phyloP scores from a whole-genome alignment of 164 flowering plant genomes.

The Macadamia tetraphylla region DNA sequence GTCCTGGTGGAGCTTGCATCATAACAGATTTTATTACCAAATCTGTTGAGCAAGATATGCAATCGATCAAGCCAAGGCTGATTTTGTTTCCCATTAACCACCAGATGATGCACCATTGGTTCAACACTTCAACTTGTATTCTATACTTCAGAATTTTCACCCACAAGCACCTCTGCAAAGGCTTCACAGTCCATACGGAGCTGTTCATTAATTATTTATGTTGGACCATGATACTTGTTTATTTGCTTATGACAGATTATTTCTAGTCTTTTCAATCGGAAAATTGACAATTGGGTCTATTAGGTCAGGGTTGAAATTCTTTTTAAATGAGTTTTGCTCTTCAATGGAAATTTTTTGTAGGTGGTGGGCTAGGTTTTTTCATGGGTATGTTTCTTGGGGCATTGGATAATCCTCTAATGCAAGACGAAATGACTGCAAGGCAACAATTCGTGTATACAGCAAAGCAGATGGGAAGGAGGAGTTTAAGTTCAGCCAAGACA shows the following conservation, averaged over 20 bases:
- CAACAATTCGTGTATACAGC: conserved; percentile 70
- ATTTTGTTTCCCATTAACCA: no score
- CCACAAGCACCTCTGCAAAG: no score
- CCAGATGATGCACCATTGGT: no score
- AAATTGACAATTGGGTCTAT: background rate
- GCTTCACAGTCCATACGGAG: no score
- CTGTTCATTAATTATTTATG: no score
- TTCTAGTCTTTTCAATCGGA: background rate
- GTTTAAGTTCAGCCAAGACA: conserved; percentile 69
- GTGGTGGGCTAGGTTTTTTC: conserved; percentile 85
- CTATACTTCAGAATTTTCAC: no score
- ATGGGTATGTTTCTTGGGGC: conserved; percentile 90
- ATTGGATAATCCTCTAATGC: conserved; percentile 73
- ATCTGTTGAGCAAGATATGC: no score
- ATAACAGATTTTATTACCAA: no score
- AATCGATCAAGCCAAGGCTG: no score
- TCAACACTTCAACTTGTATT: no score
- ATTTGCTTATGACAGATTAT: background rate
- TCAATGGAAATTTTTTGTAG: conserved; percentile 29
- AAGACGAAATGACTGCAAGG: conserved; percentile 67
- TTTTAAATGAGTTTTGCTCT: no score
- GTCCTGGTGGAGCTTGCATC: no score
- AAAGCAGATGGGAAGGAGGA: conserved; percentile 83
- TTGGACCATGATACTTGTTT: background rate
- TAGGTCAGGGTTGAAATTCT: background rate